A percentile compares a stretch with the other conserved stretches of the same genome.
phyloP scores from a whole-genome alignment of 2,329 filamentous ascomycete genomes.

The Hymenoscyphus infarciens region DNA sequence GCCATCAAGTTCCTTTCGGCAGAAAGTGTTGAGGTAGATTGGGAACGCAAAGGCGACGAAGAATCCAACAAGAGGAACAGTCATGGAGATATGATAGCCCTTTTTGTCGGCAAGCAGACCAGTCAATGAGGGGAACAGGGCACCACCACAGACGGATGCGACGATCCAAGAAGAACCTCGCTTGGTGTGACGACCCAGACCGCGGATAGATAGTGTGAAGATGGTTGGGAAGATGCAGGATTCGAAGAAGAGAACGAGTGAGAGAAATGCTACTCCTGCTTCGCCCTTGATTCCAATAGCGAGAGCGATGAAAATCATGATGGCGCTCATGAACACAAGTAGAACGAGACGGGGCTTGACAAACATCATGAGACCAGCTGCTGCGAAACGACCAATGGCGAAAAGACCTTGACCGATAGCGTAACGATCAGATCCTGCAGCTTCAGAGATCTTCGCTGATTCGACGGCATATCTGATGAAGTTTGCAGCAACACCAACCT shows the following conservation, averaged over 20 bases:
- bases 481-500: conserved; percentile 43
- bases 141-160: conserved; percentile 68
- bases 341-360: conserved; percentile 68
- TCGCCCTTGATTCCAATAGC: conserved; percentile 39
- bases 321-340: conserved; percentile 57
- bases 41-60: conserved; percentile 36
- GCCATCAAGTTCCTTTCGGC: conserved; percentile 36
- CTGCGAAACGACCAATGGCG: conserved; percentile 68
- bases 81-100: conserved; percentile 29
- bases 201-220: conserved; percentile 71
- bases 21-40: conserved; percentile 36
- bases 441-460: conserved; percentile 40
- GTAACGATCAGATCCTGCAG: conserved; percentile 60
- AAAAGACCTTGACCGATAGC: conserved; percentile 72
- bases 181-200: conserved; percentile 73
- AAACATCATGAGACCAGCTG: conserved; percentile 56
- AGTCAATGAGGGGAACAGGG: conserved; percentile 66
- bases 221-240: conserved; percentile 79
- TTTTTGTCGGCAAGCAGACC: conserved; percentile 38
- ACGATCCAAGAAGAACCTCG: conserved; percentile 69
- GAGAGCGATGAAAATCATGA: conserved; percentile 51
- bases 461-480: conserved; percentile 57
- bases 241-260: conserved; percentile 74
- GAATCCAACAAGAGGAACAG: conserved; percentile 35
- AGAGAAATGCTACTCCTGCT: conserved; percentile 58